Percentiles rank a stretch among this genome's conserved stretches.
These are phyloP conservation scores for Colletotrichum magnum DNA, from an alignment of 2,329 filamentous ascomycete species.

Conservation along the genomic window DNA sequence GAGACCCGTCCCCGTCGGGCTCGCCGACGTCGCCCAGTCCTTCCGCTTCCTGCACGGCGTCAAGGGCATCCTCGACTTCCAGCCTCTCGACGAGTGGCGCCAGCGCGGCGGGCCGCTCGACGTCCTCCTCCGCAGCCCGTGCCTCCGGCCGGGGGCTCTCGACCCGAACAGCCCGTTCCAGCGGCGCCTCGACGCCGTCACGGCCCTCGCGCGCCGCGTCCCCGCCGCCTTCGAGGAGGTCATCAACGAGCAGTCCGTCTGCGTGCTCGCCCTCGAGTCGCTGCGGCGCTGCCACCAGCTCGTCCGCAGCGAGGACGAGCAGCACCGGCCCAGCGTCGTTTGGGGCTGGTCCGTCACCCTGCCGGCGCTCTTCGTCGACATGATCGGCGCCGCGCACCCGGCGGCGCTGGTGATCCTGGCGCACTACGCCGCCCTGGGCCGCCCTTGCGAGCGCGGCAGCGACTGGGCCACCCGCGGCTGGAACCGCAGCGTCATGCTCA, in stretches of 20 bases:
- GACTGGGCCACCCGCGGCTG: constrained; percentile 40
- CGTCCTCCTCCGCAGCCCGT: constrained; percentile 10
- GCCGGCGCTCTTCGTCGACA: constrained; percentile 40
- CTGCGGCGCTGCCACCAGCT: constrained; percentile 32
- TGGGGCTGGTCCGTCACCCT: constrained; percentile 41
- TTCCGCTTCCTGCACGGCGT: constrained; percentile 50
- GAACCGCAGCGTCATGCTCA: constrained; percentile 37
- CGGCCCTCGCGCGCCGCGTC: constrained; percentile 33
- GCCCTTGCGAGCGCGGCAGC: constrained; percentile 1
- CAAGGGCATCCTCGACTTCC: constrained; percentile 46
- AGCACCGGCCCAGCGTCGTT: background rate
- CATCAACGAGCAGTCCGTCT: constrained; percentile 32
- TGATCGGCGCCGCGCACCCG: constrained; percentile 35
- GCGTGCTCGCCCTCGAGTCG: constrained; percentile 40
- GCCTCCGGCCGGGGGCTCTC: background rate
- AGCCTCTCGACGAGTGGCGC: constrained; percentile 44
- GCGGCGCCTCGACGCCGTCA: constrained; percentile 36
- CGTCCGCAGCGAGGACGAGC: constrained; percentile 3
- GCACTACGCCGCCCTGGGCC: constrained; percentile 41
- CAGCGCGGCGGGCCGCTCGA: constrained; percentile 43
- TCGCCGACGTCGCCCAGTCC: constrained; percentile 51
- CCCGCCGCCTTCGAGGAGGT: constrained; percentile 24
- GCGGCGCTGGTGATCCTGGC: constrained; percentile 43
- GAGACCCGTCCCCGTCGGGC: constrained; percentile 41
- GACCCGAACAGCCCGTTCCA: constrained; percentile 17